Evolutionary conservation across 2,329 filamentous ascomycete genomes (phyloP).

Genomic region (Fusarium falciforme): DNA sequence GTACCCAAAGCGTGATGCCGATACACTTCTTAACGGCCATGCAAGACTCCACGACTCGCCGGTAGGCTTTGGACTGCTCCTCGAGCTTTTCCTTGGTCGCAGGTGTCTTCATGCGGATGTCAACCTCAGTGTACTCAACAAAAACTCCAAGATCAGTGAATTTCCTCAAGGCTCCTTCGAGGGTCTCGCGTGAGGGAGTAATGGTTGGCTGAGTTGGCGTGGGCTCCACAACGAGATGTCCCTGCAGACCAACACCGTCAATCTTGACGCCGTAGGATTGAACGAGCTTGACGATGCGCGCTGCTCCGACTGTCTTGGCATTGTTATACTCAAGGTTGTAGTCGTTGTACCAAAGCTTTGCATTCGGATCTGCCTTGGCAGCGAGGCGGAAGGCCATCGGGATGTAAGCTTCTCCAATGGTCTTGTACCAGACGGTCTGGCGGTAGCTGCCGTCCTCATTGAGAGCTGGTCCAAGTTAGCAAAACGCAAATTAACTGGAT

Average conservation of each 20-base stretch:
- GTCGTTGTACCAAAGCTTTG: constrained; percentile 66
- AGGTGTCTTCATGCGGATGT: constrained; percentile 59
- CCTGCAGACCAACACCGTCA: constrained; percentile 64
- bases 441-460: constrained; percentile 62
- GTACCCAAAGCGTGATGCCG: constrained; percentile 46
- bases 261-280: constrained; percentile 56
- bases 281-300: constrained; percentile 48
- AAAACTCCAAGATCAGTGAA: constrained; percentile 59
- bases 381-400: constrained; percentile 61
- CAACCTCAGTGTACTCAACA: constrained; percentile 65
- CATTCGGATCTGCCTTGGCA: constrained; percentile 56
- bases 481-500: no score
- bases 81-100: constrained; percentile 50
- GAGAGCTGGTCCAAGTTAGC: constrained; percentile 43
- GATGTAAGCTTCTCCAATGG: constrained; percentile 63
- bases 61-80: constrained; percentile 57
- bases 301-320: constrained; percentile 49
- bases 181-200: constrained; percentile 46
- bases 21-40: constrained; percentile 42
- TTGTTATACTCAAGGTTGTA: constrained; percentile 60
- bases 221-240: constrained; percentile 57
- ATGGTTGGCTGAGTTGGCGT: constrained; percentile 50
- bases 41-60: constrained; percentile 40
- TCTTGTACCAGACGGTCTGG: constrained; percentile 57
- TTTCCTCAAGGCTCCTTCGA: constrained; percentile 50